Evolutionary conservation across 441 rosid species (phyloP).

Genomic region (Theobroma grandiflorum): DNA sequence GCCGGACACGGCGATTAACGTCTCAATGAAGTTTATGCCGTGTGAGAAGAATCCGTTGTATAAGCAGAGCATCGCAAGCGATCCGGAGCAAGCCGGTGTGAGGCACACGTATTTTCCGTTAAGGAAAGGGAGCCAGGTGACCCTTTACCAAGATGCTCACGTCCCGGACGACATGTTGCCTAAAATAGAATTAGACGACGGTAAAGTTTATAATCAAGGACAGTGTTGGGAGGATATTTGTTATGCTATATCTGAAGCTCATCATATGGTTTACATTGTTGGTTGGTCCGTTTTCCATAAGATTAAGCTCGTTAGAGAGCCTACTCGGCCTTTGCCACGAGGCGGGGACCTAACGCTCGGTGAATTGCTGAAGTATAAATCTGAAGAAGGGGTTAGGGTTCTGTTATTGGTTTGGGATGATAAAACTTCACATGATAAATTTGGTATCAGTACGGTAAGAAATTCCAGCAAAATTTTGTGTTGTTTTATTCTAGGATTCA

Average conservation of each 20-base stretch:
- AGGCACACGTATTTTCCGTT: conserved; percentile 76
- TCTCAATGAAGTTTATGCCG: conserved; percentile 71
- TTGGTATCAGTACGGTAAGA: conserved; percentile 70
- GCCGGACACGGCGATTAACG: conserved; percentile 55
- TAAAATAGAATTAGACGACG: conserved; percentile 54
- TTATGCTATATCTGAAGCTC: conserved; percentile 82
- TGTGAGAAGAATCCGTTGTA: conserved; percentile 63
- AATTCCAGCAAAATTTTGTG: not conserved
- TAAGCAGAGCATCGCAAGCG: conserved; percentile 66
- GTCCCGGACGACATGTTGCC: conserved; percentile 57
- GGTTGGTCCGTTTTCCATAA: conserved; percentile 93
- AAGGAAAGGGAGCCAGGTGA: conserved; percentile 72
- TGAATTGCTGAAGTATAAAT: conserved; percentile 89
- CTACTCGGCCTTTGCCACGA: conserved; percentile 67
- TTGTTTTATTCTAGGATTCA: not conserved
- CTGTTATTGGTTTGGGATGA: conserved; percentile 91
- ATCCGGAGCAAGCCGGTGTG: conserved; percentile 69
- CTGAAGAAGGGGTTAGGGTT: conserved; percentile 92
- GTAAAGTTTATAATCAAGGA: conserved; percentile 52
- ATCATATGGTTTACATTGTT: conserved; percentile 79
- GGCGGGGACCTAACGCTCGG: conserved; percentile 90
- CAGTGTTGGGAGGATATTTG: conserved; percentile 95
- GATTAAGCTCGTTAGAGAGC: conserved; percentile 80
- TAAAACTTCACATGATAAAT: conserved; percentile 77
- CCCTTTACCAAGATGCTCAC: conserved; percentile 89